Percentiles rank a stretch among this genome's conserved stretches.
These are phyloP conservation scores for Colletotrichum nymphaeae DNA, from an alignment of 2,329 filamentous ascomycete species.

Conservation along the genomic window DNA sequence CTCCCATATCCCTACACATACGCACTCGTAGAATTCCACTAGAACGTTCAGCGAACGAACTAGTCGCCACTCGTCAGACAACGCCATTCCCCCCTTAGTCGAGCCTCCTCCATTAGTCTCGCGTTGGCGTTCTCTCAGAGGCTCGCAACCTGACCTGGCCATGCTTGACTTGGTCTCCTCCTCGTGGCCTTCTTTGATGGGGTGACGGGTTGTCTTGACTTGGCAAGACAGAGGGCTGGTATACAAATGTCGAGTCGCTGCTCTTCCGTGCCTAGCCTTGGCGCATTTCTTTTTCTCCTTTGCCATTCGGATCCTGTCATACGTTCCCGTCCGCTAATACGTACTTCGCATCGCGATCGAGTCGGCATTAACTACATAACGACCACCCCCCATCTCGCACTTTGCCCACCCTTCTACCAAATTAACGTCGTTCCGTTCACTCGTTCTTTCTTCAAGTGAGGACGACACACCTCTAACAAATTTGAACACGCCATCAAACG, in stretches of 20 bases:
- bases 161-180: not conserved
- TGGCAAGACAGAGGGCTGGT: not conserved
- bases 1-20: not conserved
- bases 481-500: not conserved
- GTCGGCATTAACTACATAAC: slow-evolving; percentile 18
- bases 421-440: not conserved
- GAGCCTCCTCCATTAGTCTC: slow-evolving; percentile 3
- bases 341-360: not conserved
- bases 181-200: not conserved
- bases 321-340: not conserved
- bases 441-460: not conserved
- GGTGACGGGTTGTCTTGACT: not conserved
- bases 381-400: not conserved
- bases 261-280: not conserved
- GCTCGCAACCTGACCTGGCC: not conserved
- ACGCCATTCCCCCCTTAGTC: not conserved
- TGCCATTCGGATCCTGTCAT: not conserved
- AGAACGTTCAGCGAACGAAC: not conserved
- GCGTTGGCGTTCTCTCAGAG: slow-evolving; percentile 11
- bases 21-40: not conserved
- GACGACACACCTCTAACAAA: not conserved
- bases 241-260: slow-evolving; percentile 20
- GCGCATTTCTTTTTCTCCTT: not conserved
- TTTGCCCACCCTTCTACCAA: not conserved
- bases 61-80: slow-evolving; percentile 23